Conservation (phyloP, 2,329 filamentous ascomycete genomes). For the Fusarium sp. region DNA sequence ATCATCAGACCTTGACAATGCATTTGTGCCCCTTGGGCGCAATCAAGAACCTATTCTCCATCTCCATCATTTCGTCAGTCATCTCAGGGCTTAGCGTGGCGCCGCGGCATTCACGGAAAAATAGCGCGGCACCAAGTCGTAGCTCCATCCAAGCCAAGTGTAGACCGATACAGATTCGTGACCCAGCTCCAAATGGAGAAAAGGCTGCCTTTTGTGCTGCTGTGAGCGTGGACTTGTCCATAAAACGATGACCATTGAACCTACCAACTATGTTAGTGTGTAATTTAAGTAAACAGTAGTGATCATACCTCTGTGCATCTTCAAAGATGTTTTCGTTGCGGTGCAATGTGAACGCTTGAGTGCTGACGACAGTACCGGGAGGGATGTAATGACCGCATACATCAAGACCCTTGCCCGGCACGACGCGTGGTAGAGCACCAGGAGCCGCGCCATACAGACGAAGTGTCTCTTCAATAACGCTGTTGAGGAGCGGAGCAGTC, state of each 20-base stretch:
- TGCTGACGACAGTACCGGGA: not conserved
- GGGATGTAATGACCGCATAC: not conserved
- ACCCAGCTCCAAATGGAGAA: constrained; percentile 19
- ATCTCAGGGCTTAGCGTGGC: not conserved
- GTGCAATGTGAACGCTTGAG: constrained; percentile 22
- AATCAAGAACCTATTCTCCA: constrained; percentile 11
- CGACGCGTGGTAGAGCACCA: constrained; percentile 6
- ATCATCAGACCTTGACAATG: accelerated
- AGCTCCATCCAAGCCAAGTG: constrained; percentile 32
- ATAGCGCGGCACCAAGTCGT: constrained; percentile 7
- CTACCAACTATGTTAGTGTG: accelerated
- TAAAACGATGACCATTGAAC: not conserved
- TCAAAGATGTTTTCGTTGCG: not conserved
- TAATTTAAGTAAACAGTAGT: accelerated
- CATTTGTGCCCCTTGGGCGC: not conserved
- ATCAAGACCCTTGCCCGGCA: not conserved
- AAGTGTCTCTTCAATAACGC: constrained; percentile 23
- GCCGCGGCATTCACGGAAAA: constrained; percentile 23
- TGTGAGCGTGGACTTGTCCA: not conserved
- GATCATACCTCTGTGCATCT: not conserved
- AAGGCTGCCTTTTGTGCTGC: not conserved
- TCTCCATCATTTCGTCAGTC: constrained; percentile 22
- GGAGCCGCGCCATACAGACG: constrained; percentile 29
- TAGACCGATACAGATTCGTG: constrained; percentile 21
- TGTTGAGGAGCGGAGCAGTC: constrained; percentile 4